Conservation (phyloP, 371 early-diverging fungal genomes). For the Saksenaea vasiformis region DNA sequence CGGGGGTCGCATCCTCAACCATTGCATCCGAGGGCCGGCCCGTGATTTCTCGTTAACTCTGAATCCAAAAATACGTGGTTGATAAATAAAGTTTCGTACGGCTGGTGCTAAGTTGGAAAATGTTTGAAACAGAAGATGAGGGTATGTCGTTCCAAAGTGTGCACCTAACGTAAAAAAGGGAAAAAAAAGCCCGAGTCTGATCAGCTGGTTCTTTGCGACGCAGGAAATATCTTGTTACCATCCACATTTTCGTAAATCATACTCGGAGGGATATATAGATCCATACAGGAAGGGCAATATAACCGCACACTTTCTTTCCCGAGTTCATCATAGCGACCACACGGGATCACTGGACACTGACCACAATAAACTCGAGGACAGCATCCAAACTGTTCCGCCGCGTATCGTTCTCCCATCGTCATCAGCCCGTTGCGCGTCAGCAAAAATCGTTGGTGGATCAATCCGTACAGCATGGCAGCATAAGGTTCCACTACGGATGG, state of each 20-base stretch:
- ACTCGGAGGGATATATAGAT: constrained; percentile 83
- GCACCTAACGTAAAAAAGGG: constrained; percentile 61
- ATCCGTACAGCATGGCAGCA: constrained; percentile 73
- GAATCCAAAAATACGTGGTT: constrained; percentile 85
- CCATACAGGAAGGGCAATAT: constrained; percentile 85
- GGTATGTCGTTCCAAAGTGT: constrained; percentile 95
- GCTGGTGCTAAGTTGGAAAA: constrained; percentile 68
- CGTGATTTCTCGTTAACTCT: constrained; percentile 58
- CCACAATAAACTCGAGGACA: constrained; percentile 86
- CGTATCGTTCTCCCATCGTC: constrained; percentile 79
- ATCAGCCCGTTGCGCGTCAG: constrained; percentile 76
- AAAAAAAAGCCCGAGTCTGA: neutral
- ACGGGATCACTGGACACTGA: constrained; percentile 75
- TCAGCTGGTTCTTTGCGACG: neutral
- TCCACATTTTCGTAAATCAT: constrained; percentile 79
- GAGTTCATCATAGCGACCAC: constrained; percentile 77
- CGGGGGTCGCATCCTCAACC: constrained; percentile 66
- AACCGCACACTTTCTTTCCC: constrained; percentile 67
- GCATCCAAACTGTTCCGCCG: constrained; percentile 79
- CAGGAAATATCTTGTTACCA: constrained; percentile 48
- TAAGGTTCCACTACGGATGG: constrained; percentile 48
- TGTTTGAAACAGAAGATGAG: constrained; percentile 87
- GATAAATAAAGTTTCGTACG: constrained; percentile 11
- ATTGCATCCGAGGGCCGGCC: constrained; percentile 76
- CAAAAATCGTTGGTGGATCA: constrained; percentile 86